A percentile compares a stretch with the other conserved stretches of the same genome.
Evolutionary conservation across 805 yeast species (phyloP).

Genomic region (Schwanniomyces polymorphus): DNA sequence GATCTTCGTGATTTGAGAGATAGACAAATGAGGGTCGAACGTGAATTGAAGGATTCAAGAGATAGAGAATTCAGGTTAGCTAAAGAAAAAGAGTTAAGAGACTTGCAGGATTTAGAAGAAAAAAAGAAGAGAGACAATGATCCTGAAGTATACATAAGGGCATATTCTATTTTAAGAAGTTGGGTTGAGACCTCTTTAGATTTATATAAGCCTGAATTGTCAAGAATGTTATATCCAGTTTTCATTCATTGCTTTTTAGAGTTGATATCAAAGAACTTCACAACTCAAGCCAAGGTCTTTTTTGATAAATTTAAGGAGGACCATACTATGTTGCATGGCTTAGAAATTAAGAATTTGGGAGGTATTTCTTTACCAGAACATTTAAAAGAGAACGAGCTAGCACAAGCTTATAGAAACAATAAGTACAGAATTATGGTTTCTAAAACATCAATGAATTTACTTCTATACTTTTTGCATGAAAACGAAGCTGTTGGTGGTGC

Average conservation of each 20-base stretch:
- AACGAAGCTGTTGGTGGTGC: slow-evolving; percentile 92
- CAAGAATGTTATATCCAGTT: slow-evolving; percentile 84
- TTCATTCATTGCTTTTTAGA: slow-evolving; percentile 87
- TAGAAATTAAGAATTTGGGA: slow-evolving; percentile 69
- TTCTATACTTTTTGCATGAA: slow-evolving; percentile 85
- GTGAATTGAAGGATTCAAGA: slow-evolving; percentile 38
- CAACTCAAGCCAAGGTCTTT: slow-evolving; percentile 66
- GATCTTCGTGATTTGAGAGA: slow-evolving; percentile 39
- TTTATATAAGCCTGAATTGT: slow-evolving; percentile 84
- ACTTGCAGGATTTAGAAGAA: slow-evolving; percentile 42
- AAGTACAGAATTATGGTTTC: slow-evolving; percentile 77
- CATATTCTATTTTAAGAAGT: slow-evolving; percentile 73
- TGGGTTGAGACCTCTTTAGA: slow-evolving; percentile 94
- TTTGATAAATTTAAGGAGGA: slow-evolving; percentile 74
- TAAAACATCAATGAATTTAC: slow-evolving; percentile 78
- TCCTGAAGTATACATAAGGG: slow-evolving; percentile 74
- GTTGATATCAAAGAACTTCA: slow-evolving; percentile 63
- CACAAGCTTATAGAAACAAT: slow-evolving; percentile 69
- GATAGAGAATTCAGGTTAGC: slow-evolving; percentile 37
- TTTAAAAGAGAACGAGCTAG: slow-evolving; percentile 76
- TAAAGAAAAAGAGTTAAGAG: slow-evolving; percentile 40
- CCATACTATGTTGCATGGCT: slow-evolving; percentile 72
- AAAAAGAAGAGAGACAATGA: slow-evolving; percentile 48
- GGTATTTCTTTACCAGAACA: slow-evolving; percentile 81
- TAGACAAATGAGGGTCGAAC: slow-evolving; percentile 29